Percentiles rank a stretch among this genome's conserved stretches.
phyloP scores from a whole-genome alignment of 495 filamentous ascomycete genomes.

The Articulospora tetracladia region DNA sequence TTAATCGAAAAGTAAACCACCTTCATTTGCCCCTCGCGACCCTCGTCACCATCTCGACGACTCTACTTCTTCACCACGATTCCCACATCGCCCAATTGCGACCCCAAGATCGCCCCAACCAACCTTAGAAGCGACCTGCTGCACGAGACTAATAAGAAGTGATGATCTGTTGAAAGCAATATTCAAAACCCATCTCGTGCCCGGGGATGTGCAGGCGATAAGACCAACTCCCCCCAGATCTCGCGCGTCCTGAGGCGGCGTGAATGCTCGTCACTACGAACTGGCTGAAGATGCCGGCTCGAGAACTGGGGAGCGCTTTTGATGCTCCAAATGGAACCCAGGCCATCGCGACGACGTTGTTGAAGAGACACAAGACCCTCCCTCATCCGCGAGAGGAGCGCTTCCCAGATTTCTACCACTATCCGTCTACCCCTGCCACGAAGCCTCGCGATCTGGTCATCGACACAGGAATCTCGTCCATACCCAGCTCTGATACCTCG shows the following conservation, averaged over 20 bases:
- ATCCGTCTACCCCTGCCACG: conserved; percentile 24
- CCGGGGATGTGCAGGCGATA: conserved; percentile 4
- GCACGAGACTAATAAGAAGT: conserved; percentile 11
- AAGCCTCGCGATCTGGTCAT: conserved; percentile 18
- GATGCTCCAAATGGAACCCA: conserved; percentile 22
- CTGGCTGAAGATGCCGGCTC: conserved; percentile 27
- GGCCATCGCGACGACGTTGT: conserved; percentile 26
- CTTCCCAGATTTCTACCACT: conserved; percentile 14
- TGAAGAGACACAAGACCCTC: conserved; percentile 53
- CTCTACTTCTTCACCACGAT: not conserved
- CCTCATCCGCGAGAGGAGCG: conserved; percentile 41
- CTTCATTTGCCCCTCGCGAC: not conserved
- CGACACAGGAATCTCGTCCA: conserved; percentile 21
- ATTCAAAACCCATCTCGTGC: conserved; percentile 2
- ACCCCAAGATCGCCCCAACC: conserved; percentile 2
- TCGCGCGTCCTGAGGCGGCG: conserved; percentile 1
- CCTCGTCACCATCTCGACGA: not conserved
- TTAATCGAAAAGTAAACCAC: not conserved
- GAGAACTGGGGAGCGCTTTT: conserved; percentile 21
- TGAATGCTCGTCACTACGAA: conserved; percentile 29
- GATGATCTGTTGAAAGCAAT: conserved; percentile 13
- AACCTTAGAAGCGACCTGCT: conserved; percentile 12
- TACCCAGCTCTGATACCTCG: conserved; percentile 23
- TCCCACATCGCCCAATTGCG: not conserved
- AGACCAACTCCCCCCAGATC: conserved; percentile 4